Base-by-base conservation (phyloP, 768 basidiomycete species). In the Hygrocybe coccinea region DNA sequence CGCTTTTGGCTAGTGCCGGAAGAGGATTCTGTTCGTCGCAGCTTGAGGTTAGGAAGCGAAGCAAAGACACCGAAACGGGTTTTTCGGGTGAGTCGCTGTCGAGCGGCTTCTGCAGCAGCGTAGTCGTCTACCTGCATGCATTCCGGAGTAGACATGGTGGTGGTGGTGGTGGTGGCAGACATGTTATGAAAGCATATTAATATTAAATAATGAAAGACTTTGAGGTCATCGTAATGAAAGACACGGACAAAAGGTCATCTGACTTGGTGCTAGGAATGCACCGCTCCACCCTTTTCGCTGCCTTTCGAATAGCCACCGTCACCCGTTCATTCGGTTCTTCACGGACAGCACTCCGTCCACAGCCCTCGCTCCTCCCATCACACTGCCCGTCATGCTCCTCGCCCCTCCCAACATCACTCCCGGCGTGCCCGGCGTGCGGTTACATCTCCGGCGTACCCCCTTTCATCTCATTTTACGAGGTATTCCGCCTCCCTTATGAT, bases 391-490 rank as follows among this genome's bases (percentile, higher is more conserved):
- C 77, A 19, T 95, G 91, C 65, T 76, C 77, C 1, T 60, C 75
- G 9, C 72, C 74, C 6, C 73, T 93, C 5, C 77, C 84, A 4
- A 83, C 86, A 5, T 68, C 79, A 36, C 71, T 90, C 43, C 89
- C 91, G 0, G 90, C 87, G 19, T 95, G 92, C 67, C 73, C 74
- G 11, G 74, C 72, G n/a, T 95, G 92, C 71, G 78, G 78, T 63
- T 77, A 77, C 54, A 87, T 95, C 52, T 77, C 80, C 15, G 72
- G 76, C 10, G 64, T 92, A 34, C 79, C 85, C 1, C 62, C 74
- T 7, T 71, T 78, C 17, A 69, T 79, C 54, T 76, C 82, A 12
- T 84, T 85, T 66, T 84, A 90, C 67, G 81, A 85, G 37, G 68
- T 94, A 39, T 79, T 95, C 51, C 83, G 78, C 24, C 70, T 91